Evolutionary conservation across 495 filamentous ascomycete species (phyloP), one percentile per base, ranked within the genome.

Genomic region (Neurospora intermedia): DNA sequence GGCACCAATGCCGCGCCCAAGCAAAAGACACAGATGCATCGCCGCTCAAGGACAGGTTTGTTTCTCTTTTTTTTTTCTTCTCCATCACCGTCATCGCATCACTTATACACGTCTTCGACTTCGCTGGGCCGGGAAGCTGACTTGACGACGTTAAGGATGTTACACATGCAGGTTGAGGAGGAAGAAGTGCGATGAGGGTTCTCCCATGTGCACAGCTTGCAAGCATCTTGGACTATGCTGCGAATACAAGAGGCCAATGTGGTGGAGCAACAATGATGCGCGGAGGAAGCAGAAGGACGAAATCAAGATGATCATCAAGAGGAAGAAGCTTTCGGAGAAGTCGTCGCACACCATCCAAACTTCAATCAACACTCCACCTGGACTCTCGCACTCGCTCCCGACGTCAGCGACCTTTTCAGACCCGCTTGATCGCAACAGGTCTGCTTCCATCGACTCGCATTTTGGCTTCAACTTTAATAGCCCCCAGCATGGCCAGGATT

Each of bases 161-260:
- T 99, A 95, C 82, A 98, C 95, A 71, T 99, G 96, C 85, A 91
- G 96, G 78, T 83, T 99, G 74, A 90, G 96, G 79, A 83, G 96
- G 77, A 98, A 99, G 88, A 99, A 99, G 89, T 98, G 96, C 84
- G 95, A 99, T 80, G 96, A 99, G 83, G 91, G 90, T 71, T 92
- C 92, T 77, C 92, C 93, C 45, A 85, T 89, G 75, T 99, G 96
- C 85, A 88, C 88, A 70, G 93, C 95, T 69, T 99, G 96, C 88
- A 91, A 88, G 79, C 92, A 97, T 77, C 89, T 99, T 54, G 89
- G 90, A 11, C 87, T 99, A 31, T 84, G 84, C 73, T 99, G 96
- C 83, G 93, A 99, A 85, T 99, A 98, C 83, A 97, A 97, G 87
- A 86, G 94, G 79, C 95, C 96, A 13, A 88, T 92, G 81, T 99